These are phyloP conservation scores for Phytopythium chamaehyphon DNA, from an alignment of 352 stramenopile species.

Conservation along the genomic window DNA sequence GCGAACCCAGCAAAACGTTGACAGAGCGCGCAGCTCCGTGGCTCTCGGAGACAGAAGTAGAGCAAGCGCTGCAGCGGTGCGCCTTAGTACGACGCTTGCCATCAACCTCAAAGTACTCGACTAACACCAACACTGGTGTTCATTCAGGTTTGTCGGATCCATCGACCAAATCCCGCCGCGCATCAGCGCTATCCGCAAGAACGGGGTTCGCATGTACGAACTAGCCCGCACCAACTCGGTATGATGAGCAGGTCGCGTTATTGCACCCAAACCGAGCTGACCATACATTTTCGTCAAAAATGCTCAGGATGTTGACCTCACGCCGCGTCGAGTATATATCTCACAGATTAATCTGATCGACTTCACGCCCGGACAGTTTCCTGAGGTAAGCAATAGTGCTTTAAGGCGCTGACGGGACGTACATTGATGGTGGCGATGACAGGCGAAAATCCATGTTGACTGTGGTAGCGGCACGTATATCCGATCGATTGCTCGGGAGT, in stretches of 20 bases:
- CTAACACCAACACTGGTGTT: too few relatives aligned
- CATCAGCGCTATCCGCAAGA: conserved; percentile 76
- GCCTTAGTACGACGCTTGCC: too few relatives aligned
- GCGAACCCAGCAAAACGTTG: conserved; percentile 31
- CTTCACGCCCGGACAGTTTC: conserved; percentile 49
- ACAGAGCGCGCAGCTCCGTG: conserved; percentile 50
- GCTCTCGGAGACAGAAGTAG: conserved; percentile 36
- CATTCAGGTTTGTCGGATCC: conserved; percentile 70
- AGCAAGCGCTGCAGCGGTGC: conserved; percentile 44
- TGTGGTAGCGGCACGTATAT: conserved; percentile 85
- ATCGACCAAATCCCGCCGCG: conserved; percentile 77
- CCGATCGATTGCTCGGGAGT: conserved; percentile 83
- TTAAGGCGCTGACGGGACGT: too few relatives aligned
- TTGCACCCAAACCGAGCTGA: background rate
- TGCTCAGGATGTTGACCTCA: conserved; percentile 51
- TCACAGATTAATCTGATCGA: conserved; percentile 46
- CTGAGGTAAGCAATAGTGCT: conserved; percentile 39
- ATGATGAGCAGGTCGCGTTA: background rate
- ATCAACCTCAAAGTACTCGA: too few relatives aligned
- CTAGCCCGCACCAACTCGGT: conserved; percentile 60
- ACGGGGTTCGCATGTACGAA: conserved; percentile 78
- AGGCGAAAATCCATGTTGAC: conserved; percentile 47
- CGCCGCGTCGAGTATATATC: conserved; percentile 59
- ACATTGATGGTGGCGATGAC: too few relatives aligned
- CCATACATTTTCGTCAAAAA: background rate